Evolutionary conservation across 1,139 yeast genomes (phyloP).

Genomic region (Hemisphaericaspora lyxosophila): DNA sequence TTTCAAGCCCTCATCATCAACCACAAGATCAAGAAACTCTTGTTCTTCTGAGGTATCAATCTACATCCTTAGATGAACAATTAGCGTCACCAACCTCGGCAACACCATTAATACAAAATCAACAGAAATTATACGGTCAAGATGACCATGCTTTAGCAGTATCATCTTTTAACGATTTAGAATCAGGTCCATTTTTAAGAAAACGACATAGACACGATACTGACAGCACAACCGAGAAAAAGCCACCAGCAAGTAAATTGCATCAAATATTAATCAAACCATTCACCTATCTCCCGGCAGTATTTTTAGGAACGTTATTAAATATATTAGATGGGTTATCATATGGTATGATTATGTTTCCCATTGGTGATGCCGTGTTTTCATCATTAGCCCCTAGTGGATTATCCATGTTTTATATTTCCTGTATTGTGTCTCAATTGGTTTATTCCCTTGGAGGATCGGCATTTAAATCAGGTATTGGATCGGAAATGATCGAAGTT

Average conservation of each 20-base stretch:
- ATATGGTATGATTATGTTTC: constrained; percentile 97
- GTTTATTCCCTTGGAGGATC: constrained; percentile 90
- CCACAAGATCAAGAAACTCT: neutral
- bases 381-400: constrained; percentile 84
- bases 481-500: constrained; percentile 97
- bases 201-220: neutral
- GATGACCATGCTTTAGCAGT: constrained; percentile 8
- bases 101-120: constrained; percentile 1
- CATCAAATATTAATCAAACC: constrained; percentile 35
- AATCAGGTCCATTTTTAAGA: constrained; percentile 5
- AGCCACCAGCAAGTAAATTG: constrained; percentile 14
- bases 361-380: constrained; percentile 78
- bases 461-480: constrained; percentile 84
- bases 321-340: constrained; percentile 91
- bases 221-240: neutral
- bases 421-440: constrained; percentile 83
- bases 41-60: neutral
- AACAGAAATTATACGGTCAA: constrained; percentile 1
- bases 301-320: constrained; percentile 75
- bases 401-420: constrained; percentile 87
- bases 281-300: constrained; percentile 65
- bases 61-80: neutral
- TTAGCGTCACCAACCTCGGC: neutral
- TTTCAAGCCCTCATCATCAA: neutral
- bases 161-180: constrained; percentile 4